A percentile compares a stretch with the other conserved stretches of the same genome.
Conservation (phyloP, 148 eudicot species). For the Rhododendron vialii region DNA sequence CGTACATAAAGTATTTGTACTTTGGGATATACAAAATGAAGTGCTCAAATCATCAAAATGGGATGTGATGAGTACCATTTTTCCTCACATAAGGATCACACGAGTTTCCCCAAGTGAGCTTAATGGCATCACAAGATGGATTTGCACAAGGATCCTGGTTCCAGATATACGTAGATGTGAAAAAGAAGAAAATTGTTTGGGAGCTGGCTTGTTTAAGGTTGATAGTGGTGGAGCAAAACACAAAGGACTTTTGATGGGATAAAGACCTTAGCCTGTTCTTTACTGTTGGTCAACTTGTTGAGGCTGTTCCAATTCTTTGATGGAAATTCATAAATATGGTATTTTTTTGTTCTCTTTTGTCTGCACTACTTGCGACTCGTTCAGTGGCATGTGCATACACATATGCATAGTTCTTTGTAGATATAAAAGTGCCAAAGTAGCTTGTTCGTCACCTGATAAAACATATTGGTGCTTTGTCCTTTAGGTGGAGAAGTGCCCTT, state of each 20-base stretch:
- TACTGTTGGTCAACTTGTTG: neutral
- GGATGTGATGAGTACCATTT: neutral
- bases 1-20: neutral
- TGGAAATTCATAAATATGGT: neutral
- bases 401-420: neutral
- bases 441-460: neutral
- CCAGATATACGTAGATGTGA: neutral
- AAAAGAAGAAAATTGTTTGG: neutral
- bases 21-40: neutral
- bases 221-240: neutral
- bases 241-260: neutral
- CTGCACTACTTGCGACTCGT: neutral
- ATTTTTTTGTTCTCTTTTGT: neutral
- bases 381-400: neutral
- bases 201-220: neutral
- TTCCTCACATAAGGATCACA: neutral
- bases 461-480: slow-evolving; percentile 4
- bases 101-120: neutral
- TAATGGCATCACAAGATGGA: neutral
- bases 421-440: neutral
- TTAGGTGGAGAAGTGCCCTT: slow-evolving; percentile 98
- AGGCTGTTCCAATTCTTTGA: neutral
- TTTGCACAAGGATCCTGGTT: neutral
- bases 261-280: neutral
- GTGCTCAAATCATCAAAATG: neutral